Evolutionary conservation across 768 basidiomycete genomes (phyloP), one percentile per base, ranked within the genome.

Genomic region (Nidularia pulvinata): DNA sequence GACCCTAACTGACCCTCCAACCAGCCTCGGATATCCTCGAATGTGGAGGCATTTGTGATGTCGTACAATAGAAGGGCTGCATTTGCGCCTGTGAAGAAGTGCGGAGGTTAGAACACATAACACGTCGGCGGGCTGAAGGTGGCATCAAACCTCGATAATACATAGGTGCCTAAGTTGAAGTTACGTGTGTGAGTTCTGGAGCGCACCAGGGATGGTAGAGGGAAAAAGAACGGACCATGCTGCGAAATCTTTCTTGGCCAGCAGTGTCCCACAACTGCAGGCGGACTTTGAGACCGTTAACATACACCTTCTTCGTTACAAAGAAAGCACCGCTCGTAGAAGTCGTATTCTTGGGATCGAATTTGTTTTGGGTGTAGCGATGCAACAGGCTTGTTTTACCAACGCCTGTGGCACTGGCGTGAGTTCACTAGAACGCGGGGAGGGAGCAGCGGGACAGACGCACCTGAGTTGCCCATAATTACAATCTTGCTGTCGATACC

Each of bases 401-500:
- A 53, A 95, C 93, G 62, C 91, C 91, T 93, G 59, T 52, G 51
- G 59, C 33, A 55, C 49, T 35, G 19, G 42, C 22, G 52, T 7
- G 42, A 52, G 16, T 10, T 16, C 14, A 36, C 35, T 47, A 30
- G 33, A 48, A 35, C 48, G 35, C n/a, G 43, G 46, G 51, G 13
- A 34, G 57, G 43, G 51, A 46, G 33, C 58, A n/a, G 39, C 35
- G 35, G 14, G 37, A 11, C 49, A 53, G 49, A 42, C 63, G 47
- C 42, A 73, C 77, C 77, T 57, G 78, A 79, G 71, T 89, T 93
- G 76, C 91, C 93, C 89, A 95, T 93, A 63, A 96, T 85, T 67
- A 96, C 93, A 69, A 95, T 91, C 84, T 95, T 95, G 69, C 90
- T 91, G 78, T 96, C 93, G 70, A 95, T 80, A 61, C 89, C 89